Conservation (phyloP, 495 filamentous ascomycete species). For the Penicillium tannophilum region DNA sequence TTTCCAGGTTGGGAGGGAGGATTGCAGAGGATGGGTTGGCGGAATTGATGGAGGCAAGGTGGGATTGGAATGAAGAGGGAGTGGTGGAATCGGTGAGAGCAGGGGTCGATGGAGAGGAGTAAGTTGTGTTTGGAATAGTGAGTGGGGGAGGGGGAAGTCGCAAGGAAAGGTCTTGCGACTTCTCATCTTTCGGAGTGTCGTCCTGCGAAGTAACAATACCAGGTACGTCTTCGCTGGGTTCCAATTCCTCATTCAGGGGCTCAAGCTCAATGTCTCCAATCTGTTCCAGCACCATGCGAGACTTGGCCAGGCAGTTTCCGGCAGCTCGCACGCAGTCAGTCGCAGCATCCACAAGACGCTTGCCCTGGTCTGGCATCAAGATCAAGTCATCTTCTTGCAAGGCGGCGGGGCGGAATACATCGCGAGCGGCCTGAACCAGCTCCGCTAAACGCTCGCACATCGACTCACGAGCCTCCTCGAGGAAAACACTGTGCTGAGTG, state of each 20-base stretch:
- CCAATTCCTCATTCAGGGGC: conserved; percentile 50
- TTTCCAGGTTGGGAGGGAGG: conserved; percentile 43
- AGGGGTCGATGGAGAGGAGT: conserved; percentile 38
- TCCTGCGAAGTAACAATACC: conserved; percentile 13
- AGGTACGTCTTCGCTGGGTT: conserved; percentile 13
- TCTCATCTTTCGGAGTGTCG: conserved; percentile 21
- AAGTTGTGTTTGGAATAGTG: conserved; percentile 39
- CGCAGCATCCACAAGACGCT: conserved; percentile 74
- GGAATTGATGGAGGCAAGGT: conserved; percentile 23
- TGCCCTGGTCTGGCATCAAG: conserved; percentile 79
- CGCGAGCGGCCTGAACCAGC: conserved; percentile 75
- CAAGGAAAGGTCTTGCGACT: conserved; percentile 32
- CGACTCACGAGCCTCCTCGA: conserved; percentile 69
- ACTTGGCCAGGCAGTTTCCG: conserved; percentile 86
- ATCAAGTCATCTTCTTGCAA: conserved; percentile 68
- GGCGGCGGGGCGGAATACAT: conserved; percentile 66
- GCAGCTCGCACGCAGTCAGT: conserved; percentile 88
- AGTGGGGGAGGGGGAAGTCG: conserved; percentile 47
- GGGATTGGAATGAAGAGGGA: conserved; percentile 46
- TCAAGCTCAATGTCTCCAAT: conserved; percentile 95
- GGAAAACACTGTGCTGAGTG: conserved; percentile 58
- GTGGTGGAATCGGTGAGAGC: conserved; percentile 45
- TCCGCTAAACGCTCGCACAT: conserved; percentile 82
- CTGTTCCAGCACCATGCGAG: conserved; percentile 80
- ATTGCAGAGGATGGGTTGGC: conserved; percentile 21